Percentiles rank a stretch among this genome's conserved stretches.
phyloP scores from a whole-genome alignment of 1,139 yeast species.

The Pichia sp. region DNA sequence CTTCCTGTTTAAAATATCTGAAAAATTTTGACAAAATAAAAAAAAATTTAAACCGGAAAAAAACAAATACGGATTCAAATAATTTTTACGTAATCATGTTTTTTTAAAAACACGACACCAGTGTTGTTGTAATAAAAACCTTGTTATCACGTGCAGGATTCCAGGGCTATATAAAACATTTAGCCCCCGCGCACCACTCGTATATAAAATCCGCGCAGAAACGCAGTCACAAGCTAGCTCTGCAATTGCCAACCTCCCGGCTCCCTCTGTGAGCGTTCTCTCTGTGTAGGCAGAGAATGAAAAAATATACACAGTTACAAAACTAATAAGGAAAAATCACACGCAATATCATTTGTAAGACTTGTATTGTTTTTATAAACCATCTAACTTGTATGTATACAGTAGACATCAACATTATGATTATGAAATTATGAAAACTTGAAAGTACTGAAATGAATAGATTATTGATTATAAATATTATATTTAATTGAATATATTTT shows the following conservation, averaged over 20 bases:
- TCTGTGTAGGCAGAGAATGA: not conserved
- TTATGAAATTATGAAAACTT: not conserved
- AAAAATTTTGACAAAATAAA: not conserved
- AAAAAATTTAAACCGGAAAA: not conserved
- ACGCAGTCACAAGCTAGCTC: not conserved
- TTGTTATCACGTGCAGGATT: not conserved
- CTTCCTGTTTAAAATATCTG: not conserved
- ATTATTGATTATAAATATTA: not conserved
- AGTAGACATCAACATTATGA: not conserved
- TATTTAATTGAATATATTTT: not conserved
- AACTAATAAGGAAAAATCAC: not conserved
- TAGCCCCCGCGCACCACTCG: not conserved
- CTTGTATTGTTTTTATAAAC: slow-evolving; percentile 3
- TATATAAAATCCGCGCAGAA: not conserved
- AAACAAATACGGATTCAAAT: not conserved
- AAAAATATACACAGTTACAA: not conserved
- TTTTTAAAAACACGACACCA: not conserved
- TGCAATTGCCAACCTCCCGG: not conserved
- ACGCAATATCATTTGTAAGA: not conserved
- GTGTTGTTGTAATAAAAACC: not conserved
- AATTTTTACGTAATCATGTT: not conserved
- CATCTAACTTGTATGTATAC: slow-evolving; percentile 8
- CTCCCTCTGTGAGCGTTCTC: not conserved
- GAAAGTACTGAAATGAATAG: not conserved
- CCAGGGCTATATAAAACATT: not conserved